These are phyloP conservation scores for Fusarium humuli DNA, from an alignment of 2,329 filamentous ascomycete genomes.

Conservation along the genomic window DNA sequence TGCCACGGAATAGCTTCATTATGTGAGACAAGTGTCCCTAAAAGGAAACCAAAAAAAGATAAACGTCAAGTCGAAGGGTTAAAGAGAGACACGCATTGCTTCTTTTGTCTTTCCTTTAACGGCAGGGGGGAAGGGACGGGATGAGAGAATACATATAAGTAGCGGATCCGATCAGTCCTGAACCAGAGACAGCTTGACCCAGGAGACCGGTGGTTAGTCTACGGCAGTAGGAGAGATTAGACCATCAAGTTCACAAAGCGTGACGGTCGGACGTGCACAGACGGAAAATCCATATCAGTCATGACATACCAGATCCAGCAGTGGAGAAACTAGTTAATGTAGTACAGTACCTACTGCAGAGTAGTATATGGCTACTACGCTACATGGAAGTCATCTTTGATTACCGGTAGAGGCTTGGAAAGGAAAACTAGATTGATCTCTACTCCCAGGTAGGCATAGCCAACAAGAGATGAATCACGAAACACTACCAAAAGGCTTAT, in stretches of 20 bases:
- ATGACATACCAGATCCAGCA: not conserved
- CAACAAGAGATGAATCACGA: not conserved
- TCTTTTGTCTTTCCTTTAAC: not conserved
- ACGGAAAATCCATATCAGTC: not conserved
- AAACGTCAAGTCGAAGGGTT: not conserved
- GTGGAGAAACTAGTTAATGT: not conserved
- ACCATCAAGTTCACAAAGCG: not conserved
- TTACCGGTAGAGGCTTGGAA: not conserved
- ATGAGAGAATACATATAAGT: too few species aligned
- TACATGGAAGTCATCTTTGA: not conserved
- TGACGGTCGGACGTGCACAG: conserved; percentile 1
- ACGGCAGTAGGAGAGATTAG: too few species aligned
- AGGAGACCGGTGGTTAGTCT: not conserved
- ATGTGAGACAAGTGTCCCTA: not conserved
- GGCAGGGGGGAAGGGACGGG: not conserved
- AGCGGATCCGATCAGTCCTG: not conserved
- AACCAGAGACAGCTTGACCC: not conserved
- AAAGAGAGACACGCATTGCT: not conserved
- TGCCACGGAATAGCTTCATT: not conserved
- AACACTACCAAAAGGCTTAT: not conserved
- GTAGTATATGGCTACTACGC: too few species aligned
- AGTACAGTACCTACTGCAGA: too few species aligned
- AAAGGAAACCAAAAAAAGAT: too few species aligned
- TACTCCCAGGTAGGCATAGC: not conserved
- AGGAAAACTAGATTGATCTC: not conserved